These are phyloP conservation scores for Amaranthus cruentus DNA, from an alignment of 148 eudicot species.

Conservation along the genomic window DNA sequence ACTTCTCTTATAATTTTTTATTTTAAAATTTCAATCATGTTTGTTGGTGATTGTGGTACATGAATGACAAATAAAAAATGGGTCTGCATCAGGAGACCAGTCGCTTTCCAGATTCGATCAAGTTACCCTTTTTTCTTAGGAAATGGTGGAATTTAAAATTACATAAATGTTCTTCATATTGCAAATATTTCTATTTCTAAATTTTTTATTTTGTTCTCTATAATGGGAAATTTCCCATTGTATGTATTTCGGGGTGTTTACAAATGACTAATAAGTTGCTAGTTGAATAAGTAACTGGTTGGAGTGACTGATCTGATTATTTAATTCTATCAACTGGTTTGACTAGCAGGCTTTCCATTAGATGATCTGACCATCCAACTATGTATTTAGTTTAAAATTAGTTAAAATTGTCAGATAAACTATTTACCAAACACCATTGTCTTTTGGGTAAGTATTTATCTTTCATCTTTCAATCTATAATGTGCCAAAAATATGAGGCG, in stretches of 20 bases:
- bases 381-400: too few relatives aligned
- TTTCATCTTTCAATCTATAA: neutral
- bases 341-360: too few relatives aligned
- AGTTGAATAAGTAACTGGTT: too few relatives aligned
- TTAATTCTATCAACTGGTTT: too few relatives aligned
- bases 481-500: neutral
- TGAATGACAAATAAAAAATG: neutral
- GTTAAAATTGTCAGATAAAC: too few relatives aligned
- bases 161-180: neutral
- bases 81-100: neutral
- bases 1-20: neutral
- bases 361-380: too few relatives aligned
- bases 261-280: too few relatives aligned
- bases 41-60: neutral
- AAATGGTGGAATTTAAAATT: neutral
- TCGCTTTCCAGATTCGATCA: conserved; percentile 1
- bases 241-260: too few relatives aligned
- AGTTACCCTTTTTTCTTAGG: neutral
- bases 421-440: too few relatives aligned
- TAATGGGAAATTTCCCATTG: too few relatives aligned
- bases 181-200: neutral
- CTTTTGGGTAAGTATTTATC: too few relatives aligned
- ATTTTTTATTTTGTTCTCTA: neutral
- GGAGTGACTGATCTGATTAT: too few relatives aligned
- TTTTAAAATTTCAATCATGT: neutral